Evolutionary conservation across 441 rosid genomes (phyloP), one percentile per base, ranked within the genome.

Genomic region (Macaranga tanarius): DNA sequence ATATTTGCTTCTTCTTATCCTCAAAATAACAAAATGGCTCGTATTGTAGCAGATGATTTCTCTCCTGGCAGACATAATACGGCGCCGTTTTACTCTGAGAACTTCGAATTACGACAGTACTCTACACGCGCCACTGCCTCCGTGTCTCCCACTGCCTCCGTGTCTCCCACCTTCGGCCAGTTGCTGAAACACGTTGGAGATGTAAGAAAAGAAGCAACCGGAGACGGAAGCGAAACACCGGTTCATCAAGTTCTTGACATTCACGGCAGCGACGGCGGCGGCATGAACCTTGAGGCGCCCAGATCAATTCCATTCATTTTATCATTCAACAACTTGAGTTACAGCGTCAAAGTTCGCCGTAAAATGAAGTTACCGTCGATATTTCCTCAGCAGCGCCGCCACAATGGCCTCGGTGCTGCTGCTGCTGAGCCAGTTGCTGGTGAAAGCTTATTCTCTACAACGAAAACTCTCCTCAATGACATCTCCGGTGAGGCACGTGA

Each of bases 401-500:
- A 54, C 9, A 55, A 42, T 10, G 45, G 1, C 10, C 63, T 68
- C 11, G 80, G 50, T 13, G 51, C 84, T 9, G 73, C 76, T 0
- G 76, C 76, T 22, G 79, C 80, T 3, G 81, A 83, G 45, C 73
- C 89, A 15, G 75, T 79, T 47, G 56, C 85, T 19, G 90, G 79
- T 11, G 89, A 78, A 55, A 82, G 72, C 34, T 57, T 81, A 16
- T 82, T 88, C 71, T 65, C 87, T 1, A 84, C 77, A 20, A 87
- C 92, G 0, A 94, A 94, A 81, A 86, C 90, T 16, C 86, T 94
- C 12, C 86, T 94, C n/a, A 81, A 94, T 38, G 88, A 90, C 58
- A 87, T 94, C 70, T 90, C 93, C 31, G 97, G 97, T 0, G 93
- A 89, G 85, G 87, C 97, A 0, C 79, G 93, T 5, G 97, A 93